Evolutionary conservation across 192 early-diverging fungal species (phyloP).

Genomic region (Entophlyctis luteolus): DNA sequence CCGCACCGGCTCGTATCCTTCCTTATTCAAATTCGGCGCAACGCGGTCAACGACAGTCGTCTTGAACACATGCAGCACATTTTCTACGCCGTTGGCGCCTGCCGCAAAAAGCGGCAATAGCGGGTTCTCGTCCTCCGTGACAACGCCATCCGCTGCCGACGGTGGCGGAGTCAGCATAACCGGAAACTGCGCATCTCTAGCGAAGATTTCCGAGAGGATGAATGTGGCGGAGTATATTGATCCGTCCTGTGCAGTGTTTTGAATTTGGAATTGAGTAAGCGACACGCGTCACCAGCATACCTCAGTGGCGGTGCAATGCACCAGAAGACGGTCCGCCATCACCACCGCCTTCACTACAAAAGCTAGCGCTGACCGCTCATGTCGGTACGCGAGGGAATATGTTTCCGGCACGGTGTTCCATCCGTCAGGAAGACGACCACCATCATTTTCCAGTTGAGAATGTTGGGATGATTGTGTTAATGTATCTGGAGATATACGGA

Average conservation of each 20-base stretch:
- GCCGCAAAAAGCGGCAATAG: constrained; percentile 5
- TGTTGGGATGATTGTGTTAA: neutral
- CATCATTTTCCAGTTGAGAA: neutral
- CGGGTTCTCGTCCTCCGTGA: constrained; percentile 13
- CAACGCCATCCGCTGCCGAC: neutral
- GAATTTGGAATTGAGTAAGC: neutral
- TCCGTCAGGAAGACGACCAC: neutral
- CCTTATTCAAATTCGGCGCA: constrained; percentile 66
- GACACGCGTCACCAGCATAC: no score
- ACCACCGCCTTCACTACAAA: constrained; percentile 66
- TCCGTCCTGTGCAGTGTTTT: constrained; percentile 28
- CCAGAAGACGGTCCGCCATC: constrained; percentile 57
- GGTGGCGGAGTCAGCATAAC: neutral
- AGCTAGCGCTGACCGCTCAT: constrained; percentile 62
- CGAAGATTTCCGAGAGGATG: constrained; percentile 19
- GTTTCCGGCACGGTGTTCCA: constrained; percentile 32
- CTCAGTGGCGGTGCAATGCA: constrained; percentile 65
- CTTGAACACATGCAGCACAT: constrained; percentile 59
- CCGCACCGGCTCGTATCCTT: constrained; percentile 53
- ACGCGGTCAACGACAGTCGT: constrained; percentile 61
- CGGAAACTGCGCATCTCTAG: constrained; percentile 29
- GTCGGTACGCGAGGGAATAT: constrained; percentile 63
- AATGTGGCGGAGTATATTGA: constrained; percentile 36
- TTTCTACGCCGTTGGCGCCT: constrained; percentile 45
- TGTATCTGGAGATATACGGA: neutral